These are phyloP conservation scores for Camellia granthamiana DNA, from an alignment of 148 eudicot genomes.

Conservation along the genomic window DNA sequence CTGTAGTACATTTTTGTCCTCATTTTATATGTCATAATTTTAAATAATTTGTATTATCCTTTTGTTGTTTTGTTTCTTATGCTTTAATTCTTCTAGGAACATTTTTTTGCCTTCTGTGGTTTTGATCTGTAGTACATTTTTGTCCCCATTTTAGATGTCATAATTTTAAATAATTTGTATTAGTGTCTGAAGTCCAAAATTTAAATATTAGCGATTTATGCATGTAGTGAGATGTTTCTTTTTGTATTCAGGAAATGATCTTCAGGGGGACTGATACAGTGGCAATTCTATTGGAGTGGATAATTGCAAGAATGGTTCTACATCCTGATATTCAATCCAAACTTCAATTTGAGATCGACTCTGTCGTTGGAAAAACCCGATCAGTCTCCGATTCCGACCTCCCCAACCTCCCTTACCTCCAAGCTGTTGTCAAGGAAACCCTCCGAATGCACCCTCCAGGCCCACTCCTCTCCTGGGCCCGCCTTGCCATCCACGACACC, in stretches of 20 bases:
- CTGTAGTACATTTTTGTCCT: not conserved
- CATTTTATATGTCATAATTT: too few species aligned
- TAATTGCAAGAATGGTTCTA: conserved; percentile 84
- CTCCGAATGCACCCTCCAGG: conserved; percentile 92
- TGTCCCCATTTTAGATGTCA: not conserved
- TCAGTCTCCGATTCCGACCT: conserved; percentile 61
- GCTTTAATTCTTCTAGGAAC: not conserved
- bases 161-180: too few species aligned
- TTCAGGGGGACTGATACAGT: conserved; percentile 95
- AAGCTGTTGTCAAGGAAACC: conserved; percentile 77
- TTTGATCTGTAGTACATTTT: not conserved
- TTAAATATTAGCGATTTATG: too few species aligned
- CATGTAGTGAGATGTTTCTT: not conserved
- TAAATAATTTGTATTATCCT: not conserved
- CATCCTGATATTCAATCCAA: conserved; percentile 91
- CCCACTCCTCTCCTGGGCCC: conserved; percentile 95
- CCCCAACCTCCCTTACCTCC: conserved; percentile 68
- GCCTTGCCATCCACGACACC: conserved; percentile 82
- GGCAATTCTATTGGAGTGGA: conserved; percentile 84
- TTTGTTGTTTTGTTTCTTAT: not conserved
- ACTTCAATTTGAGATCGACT: conserved; percentile 71
- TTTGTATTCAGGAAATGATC: conserved; percentile 68
- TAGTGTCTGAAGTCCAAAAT: not conserved
- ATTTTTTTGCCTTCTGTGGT: not conserved
- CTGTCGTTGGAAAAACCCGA: conserved; percentile 34